A percentile compares a stretch with the other conserved stretches of the same genome.
These are phyloP conservation scores for Cnidoscolus chayamansa DNA, from an alignment of 441 rosid genomes.

Conservation along the genomic window DNA sequence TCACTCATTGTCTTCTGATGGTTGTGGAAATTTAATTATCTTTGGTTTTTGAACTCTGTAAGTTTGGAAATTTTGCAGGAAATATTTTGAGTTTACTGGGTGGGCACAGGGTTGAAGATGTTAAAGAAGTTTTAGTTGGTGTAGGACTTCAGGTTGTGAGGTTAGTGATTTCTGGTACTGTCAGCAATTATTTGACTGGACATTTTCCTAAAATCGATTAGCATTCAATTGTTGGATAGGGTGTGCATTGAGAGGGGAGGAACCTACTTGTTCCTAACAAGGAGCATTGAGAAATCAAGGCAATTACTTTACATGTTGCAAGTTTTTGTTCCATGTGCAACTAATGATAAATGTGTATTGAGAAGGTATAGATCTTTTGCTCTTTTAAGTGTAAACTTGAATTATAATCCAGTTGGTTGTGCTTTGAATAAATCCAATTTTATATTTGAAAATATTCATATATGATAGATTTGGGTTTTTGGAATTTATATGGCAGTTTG, in stretches of 20 bases:
- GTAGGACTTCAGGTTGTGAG: conserved; percentile 80
- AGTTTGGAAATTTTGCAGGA: conserved; percentile 51
- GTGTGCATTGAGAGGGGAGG: conserved; percentile 47
- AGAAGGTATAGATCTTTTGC: conserved; percentile 48
- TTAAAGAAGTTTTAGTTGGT: conserved; percentile 63
- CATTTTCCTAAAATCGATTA: conserved; percentile 26
- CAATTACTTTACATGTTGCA: conserved; percentile 53
- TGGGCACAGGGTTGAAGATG: conserved; percentile 62
- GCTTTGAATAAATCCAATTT: conserved; percentile 2
- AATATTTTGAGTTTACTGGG: conserved; percentile 52
- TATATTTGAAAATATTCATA: conserved; percentile 7
- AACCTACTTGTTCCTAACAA: conserved; percentile 60
- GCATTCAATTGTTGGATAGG: conserved; percentile 36
- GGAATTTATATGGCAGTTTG: conserved; percentile 77
- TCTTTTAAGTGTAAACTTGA: conserved; percentile 4
- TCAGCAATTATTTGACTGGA: conserved; percentile 15
- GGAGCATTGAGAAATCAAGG: conserved; percentile 60
- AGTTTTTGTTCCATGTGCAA: conserved; percentile 39
- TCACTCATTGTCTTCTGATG: conserved; percentile 18
- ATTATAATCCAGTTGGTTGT: conserved; percentile 6
- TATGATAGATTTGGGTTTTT: conserved; percentile 42
- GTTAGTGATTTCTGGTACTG: conserved; percentile 43
- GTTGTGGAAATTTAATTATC: conserved; percentile 15
- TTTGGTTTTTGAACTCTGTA: conserved; percentile 23
- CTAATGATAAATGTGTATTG: conserved; percentile 37